A percentile compares a stretch with the other conserved stretches of the same genome.
phyloP scores from a whole-genome alignment of 208 protist species.

The Leishmania braziliensis region DNA sequence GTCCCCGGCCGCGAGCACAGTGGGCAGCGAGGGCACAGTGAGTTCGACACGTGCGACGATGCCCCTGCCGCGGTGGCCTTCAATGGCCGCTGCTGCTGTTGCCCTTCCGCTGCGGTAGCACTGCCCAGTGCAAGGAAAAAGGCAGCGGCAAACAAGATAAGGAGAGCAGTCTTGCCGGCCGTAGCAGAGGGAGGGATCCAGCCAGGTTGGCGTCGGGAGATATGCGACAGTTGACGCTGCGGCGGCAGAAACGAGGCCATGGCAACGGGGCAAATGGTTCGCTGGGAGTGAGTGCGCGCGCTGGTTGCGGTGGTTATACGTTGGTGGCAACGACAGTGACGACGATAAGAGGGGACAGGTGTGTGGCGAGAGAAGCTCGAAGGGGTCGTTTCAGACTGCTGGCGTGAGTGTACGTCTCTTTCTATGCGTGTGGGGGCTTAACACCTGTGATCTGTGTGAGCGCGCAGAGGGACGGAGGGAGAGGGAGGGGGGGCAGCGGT shows the following conservation, averaged over 20 bases:
- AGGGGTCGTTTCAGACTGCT: not conserved
- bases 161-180: not conserved
- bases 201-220: not conserved
- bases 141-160: not conserved
- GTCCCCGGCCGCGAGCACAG: conserved; percentile 40
- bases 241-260: not conserved
- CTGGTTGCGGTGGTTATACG: not conserved
- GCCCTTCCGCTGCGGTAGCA: not conserved
- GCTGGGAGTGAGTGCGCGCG: not conserved
- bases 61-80: not conserved
- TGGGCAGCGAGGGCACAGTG: conserved; percentile 49
- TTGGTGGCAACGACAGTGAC: not conserved
- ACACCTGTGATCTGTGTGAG: not conserved
- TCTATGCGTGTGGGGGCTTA: not conserved
- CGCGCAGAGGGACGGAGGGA: not conserved
- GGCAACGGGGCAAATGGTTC: not conserved
- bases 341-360: too few species aligned
- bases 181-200: not conserved
- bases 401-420: not conserved
- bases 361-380: not conserved
- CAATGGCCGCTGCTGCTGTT: not conserved
- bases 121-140: not conserved
- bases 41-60: not conserved
- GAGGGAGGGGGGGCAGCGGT: conserved; percentile 3
- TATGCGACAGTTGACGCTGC: not conserved